Evolutionary conservation across 1,284 basidiomycete species (phyloP), one percentile per base, ranked within the genome.

Genomic region (Rhizoctonia solani): DNA sequence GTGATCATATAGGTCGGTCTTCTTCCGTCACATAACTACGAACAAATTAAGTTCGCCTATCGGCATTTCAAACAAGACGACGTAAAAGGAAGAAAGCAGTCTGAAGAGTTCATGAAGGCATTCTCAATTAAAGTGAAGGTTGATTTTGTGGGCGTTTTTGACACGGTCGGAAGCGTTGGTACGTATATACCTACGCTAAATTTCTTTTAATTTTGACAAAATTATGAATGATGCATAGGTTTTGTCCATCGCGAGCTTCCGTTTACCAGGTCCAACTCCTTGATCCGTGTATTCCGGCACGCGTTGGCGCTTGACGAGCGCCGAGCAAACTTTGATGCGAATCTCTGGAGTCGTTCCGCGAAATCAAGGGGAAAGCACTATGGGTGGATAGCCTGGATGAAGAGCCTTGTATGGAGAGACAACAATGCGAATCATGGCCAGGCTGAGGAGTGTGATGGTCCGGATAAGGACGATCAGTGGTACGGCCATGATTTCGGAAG

Each of bases 221-320:
- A 30, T 30, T 3, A 32, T n/a, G 4, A 9, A 23, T 30, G 2
- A 6, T 30, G 14, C 50, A 52, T 68, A 79, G 86, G 87, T 87
- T 88, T 90, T 32, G 81, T 83, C 14, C 76, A 81, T 68, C 77
- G 80, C 14, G 79, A 77, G 4, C 76, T 90, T 44, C 88, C 88
- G 1, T 87, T 86, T 74, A 83, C 84, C 0, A 80, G 79, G 1
- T 83, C 82, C 23, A 87, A 87, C 73, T 81, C 77, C 1, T 79
- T 79, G 47, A 81, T 89, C 46, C 77, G 78, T 39, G 81, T 79
- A 3, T 89, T 89, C 79, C 79, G 87, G 13, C 88, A 89, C 68
- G 87, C 87, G 0, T 72, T 89, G 13, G 77, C 87, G 1, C 79
- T 89, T 8, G 87, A 89, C 72, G 87, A 90, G 73, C 82, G 79